These are phyloP conservation scores for Cercospora canescens DNA, from an alignment of 2,329 filamentous ascomycete genomes.

Conservation along the genomic window DNA sequence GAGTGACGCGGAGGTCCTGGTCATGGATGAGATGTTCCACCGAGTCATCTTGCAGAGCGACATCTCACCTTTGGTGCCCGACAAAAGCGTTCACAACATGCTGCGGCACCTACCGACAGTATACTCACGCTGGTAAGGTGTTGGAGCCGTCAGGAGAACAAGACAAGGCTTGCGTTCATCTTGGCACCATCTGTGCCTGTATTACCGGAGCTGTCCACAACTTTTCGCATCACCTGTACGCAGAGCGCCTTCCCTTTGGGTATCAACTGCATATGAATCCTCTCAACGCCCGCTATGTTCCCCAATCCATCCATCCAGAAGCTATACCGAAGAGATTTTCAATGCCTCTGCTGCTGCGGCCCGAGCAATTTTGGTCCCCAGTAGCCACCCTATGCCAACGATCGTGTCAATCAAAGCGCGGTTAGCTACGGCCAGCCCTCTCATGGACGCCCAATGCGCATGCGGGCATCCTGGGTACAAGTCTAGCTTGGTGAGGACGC, in stretches of 20 bases:
- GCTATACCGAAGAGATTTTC: constrained; percentile 3
- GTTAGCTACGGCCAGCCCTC: constrained; percentile 30
- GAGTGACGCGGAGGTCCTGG: neutral
- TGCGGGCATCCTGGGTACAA: constrained; percentile 47
- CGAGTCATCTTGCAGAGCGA: neutral
- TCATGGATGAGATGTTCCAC: neutral
- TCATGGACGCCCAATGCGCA: constrained; percentile 40
- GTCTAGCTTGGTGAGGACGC: constrained; percentile 47
- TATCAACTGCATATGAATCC: neutral
- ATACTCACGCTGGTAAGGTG: neutral
- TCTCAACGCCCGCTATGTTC: neutral
- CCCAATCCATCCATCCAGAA: neutral
- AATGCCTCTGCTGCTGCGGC: constrained; percentile 6
- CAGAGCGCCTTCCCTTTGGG: neutral
- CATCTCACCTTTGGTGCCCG: neutral
- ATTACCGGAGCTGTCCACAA: neutral
- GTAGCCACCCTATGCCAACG: constrained; percentile 39
- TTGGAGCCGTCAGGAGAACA: neutral
- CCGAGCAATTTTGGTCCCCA: constrained; percentile 26
- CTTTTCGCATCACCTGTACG: neutral
- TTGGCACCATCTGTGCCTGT: neutral
- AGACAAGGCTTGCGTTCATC: neutral
- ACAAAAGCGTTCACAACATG: neutral
- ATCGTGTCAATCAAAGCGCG: constrained; percentile 34
- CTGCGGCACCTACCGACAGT: neutral